These are phyloP conservation scores for Russula earlei DNA, from an alignment of 768 basidiomycete species.

Conservation along the genomic window DNA sequence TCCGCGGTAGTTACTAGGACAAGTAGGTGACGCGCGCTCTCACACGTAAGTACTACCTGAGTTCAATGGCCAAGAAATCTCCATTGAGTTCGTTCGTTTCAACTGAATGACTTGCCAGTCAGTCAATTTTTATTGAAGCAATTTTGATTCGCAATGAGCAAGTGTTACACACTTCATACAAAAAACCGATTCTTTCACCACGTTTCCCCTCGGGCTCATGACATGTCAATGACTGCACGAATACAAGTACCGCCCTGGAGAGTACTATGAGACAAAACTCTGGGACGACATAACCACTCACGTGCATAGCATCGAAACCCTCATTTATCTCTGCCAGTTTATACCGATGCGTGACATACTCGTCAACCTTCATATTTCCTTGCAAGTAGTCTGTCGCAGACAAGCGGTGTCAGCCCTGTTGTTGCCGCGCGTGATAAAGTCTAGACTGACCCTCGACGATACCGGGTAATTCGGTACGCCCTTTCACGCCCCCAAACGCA, in stretches of 20 bases:
- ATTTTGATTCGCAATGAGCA: no score
- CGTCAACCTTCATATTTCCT: slow-evolving; percentile 82
- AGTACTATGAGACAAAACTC: slow-evolving; percentile 10
- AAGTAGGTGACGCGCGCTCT: no score
- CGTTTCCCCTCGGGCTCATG: neutral
- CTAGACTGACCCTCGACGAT: slow-evolving; percentile 76
- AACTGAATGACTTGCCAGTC: no score
- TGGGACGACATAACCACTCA: slow-evolving; percentile 34
- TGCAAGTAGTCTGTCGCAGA: slow-evolving; percentile 58
- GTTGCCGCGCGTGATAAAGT: no score
- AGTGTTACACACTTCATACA: neutral
- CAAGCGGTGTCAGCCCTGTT: neutral
- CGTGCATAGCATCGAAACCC: slow-evolving; percentile 96
- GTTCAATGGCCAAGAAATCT: no score
- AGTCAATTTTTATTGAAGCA: no score
- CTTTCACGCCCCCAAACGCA: slow-evolving; percentile 98
- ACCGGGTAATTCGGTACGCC: slow-evolving; percentile 88
- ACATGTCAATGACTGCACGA: slow-evolving; percentile 91
- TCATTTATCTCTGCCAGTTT: slow-evolving; percentile 68
- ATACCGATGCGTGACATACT: slow-evolving; percentile 88
- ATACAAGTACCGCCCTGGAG: slow-evolving; percentile 76
- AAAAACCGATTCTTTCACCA: neutral
- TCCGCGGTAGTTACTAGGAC: no score
- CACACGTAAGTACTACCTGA: no score
- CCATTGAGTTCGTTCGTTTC: no score